Evolutionary conservation across 192 early-diverging fungal genomes (phyloP).

Genomic region (Bifiguratus adelaidae): DNA sequence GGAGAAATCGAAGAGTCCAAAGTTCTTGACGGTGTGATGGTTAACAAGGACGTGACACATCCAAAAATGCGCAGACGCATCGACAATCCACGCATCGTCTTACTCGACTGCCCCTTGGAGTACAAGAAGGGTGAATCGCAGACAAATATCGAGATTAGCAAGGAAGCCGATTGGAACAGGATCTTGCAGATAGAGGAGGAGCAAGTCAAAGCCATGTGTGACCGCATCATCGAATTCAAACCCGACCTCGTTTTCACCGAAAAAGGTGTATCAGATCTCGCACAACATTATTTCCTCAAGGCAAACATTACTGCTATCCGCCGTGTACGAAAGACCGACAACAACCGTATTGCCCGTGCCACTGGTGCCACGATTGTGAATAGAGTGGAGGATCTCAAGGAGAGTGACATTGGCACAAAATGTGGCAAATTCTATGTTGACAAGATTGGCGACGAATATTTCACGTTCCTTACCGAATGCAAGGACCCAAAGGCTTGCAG

Average conservation of each 20-base stretch:
- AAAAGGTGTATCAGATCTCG: conserved; percentile 97
- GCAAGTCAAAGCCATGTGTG: conserved; percentile 94
- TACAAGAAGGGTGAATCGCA: conserved; percentile 99
- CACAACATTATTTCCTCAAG: conserved; percentile 98
- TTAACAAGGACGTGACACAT: conserved; percentile 99
- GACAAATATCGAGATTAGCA: conserved; percentile 95
- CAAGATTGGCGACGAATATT: conserved; percentile 99
- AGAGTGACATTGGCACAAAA: conserved; percentile 85
- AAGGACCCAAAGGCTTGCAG: conserved; percentile 97
- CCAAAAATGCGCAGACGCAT: conserved; percentile 93
- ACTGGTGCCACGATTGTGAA: conserved; percentile 95
- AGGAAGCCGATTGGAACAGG: conserved; percentile 94
- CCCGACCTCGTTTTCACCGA: conserved; percentile 98
- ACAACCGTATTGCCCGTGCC: conserved; percentile 97
- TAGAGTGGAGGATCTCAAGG: conserved; percentile 94
- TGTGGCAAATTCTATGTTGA: conserved; percentile 93
- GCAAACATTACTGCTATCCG: conserved; percentile 96
- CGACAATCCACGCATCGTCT: conserved; percentile 90
- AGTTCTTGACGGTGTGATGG: conserved; percentile 94
- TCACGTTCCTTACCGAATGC: conserved; percentile 90
- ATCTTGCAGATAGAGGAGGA: conserved; percentile 99
- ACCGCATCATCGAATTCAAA: conserved; percentile 91
- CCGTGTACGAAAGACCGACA: conserved; percentile 96
- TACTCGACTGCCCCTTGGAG: conserved; percentile 97
- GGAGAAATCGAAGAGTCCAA: conserved; percentile 94